A percentile compares a stretch with the other conserved stretches of the same genome.
phyloP scores from a whole-genome alignment of 306 rosid genomes.

The Begonia peltatifolia region DNA sequence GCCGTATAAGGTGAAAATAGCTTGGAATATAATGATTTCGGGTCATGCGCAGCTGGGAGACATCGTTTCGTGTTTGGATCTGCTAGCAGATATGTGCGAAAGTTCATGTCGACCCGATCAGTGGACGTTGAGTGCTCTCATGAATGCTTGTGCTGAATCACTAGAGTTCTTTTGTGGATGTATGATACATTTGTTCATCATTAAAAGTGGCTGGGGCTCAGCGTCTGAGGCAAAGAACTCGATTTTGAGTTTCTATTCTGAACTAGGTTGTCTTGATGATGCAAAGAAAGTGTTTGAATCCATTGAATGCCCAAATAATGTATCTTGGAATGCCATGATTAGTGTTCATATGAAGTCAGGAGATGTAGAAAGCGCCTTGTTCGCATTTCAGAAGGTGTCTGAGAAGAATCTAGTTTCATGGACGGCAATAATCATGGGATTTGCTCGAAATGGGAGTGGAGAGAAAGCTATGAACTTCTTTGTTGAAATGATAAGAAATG shows the following conservation, averaged over 20 bases:
- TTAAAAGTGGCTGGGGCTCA: slow-evolving; percentile 58
- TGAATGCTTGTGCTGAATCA: slow-evolving; percentile 47
- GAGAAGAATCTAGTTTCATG: slow-evolving; percentile 57
- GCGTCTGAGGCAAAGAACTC: slow-evolving; percentile 56
- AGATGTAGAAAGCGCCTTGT: slow-evolving; percentile 31
- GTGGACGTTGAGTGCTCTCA: slow-evolving; percentile 62
- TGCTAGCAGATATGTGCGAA: slow-evolving; percentile 49
- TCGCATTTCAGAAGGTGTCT: slow-evolving; percentile 52
- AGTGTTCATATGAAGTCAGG: slow-evolving; percentile 75
- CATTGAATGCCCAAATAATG: slow-evolving; percentile 31
- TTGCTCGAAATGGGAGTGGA: slow-evolving; percentile 45
- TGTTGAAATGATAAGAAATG: slow-evolving; percentile 37
- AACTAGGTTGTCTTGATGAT: slow-evolving; percentile 34
- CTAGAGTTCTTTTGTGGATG: slow-evolving; percentile 29
- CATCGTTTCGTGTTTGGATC: slow-evolving; percentile 29
- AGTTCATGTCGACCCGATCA: slow-evolving; percentile 39
- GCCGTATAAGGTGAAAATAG: slow-evolving; percentile 47
- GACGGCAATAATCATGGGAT: slow-evolving; percentile 72
- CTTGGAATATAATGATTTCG: slow-evolving; percentile 65
- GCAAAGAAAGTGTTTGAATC: slow-evolving; percentile 37
- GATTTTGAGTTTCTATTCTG: slow-evolving; percentile 50
- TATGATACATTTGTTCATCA: slow-evolving; percentile 43
- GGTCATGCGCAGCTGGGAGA: slow-evolving; percentile 42
- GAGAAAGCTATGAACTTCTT: slow-evolving; percentile 54
- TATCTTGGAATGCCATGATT: slow-evolving; percentile 71